phyloP scores from a whole-genome alignment of 257 asterid species.

The Solanum bulbocastanum region DNA sequence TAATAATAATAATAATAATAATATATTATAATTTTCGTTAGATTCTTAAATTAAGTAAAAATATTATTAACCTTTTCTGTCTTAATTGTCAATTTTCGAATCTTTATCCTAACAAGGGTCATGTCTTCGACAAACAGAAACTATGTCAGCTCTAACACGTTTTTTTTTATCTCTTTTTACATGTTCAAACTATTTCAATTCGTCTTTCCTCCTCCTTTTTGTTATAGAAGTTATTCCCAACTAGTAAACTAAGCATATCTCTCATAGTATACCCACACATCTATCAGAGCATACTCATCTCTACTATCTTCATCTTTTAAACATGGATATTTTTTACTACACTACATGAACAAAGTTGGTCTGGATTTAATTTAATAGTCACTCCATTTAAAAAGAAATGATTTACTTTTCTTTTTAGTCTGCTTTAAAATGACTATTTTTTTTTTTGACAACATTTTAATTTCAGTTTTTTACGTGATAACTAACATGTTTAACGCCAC shows the following conservation, averaged over 20 bases:
- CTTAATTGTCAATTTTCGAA: rapidly evolving
- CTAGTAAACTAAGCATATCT: not conserved
- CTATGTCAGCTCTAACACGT: rapidly evolving
- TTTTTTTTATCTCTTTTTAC: not conserved
- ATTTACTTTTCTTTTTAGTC: no score
- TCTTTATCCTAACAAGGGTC: not conserved
- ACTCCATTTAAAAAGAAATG: not conserved
- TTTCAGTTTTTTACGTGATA: no score
- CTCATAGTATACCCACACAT: not conserved
- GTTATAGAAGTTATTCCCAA: rapidly evolving
- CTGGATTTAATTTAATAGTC: not conserved
- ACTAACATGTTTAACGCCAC: not conserved
- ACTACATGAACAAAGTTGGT: not conserved
- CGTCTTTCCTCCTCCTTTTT: not conserved
- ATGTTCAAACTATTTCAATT: rapidly evolving
- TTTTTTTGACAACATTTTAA: no score
- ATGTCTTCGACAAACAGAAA: not conserved
- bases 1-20: no score
- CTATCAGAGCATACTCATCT: not conserved
- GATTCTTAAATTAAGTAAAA: not conserved
- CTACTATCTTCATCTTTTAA: not conserved
- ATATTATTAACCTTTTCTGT: not conserved
- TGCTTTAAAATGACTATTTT: no score
- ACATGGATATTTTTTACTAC: no score
- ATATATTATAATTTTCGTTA: not conserved